Percentiles rank a stretch among this genome's conserved stretches.
phyloP scores from a whole-genome alignment of 176 grass and related monocot genomes.

The Themeda triandra region DNA sequence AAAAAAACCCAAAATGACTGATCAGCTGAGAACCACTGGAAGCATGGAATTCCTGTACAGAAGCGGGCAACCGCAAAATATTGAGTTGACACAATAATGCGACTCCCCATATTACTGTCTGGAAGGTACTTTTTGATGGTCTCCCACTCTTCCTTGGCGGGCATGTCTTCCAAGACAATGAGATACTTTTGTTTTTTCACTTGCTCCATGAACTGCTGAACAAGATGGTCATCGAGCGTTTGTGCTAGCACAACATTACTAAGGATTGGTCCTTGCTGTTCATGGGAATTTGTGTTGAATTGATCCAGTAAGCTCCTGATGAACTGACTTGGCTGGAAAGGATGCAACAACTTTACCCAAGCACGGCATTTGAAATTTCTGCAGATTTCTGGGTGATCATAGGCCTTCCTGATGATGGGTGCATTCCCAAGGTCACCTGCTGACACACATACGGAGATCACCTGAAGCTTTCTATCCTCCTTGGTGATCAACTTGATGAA shows the following conservation, averaged over 20 bases:
- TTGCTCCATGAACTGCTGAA: neutral
- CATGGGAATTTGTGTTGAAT: too few relatives aligned
- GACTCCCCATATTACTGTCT: neutral
- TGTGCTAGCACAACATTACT: neutral
- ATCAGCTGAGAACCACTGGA: neutral
- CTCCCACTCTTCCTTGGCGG: neutral
- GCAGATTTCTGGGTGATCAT: neutral
- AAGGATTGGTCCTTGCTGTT: neutral
- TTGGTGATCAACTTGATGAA: neutral
- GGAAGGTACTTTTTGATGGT: neutral
- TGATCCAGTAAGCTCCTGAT: too few relatives aligned
- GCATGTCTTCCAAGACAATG: slow-evolving; percentile 17
- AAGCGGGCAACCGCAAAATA: neutral
- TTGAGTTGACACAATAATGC: slow-evolving; percentile 8
- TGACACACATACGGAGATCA: neutral
- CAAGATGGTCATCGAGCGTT: too few relatives aligned
- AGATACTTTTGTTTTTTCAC: neutral
- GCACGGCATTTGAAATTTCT: neutral
- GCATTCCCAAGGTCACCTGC: neutral
- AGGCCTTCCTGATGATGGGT: neutral
- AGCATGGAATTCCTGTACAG: neutral
- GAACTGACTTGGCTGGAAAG: too few relatives aligned
- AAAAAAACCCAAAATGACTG: neutral
- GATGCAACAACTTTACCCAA: neutral
- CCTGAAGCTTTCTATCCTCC: neutral